Evolutionary conservation across 495 filamentous ascomycete genomes (phyloP).

Genomic region (Lepidopterella palustris): DNA sequence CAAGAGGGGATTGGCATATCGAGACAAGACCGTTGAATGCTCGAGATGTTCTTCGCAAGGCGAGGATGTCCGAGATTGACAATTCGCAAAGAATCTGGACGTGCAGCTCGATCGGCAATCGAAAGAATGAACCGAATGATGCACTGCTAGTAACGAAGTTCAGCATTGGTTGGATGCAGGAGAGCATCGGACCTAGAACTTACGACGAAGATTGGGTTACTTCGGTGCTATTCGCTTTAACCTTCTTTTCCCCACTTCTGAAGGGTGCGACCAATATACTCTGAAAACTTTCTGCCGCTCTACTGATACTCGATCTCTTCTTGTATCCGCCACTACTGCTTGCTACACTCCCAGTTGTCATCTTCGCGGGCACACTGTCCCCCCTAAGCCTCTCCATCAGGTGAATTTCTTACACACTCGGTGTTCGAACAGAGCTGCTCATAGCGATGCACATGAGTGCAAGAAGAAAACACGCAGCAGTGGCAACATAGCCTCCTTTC

Average conservation of each 20-base stretch:
- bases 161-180: not conserved
- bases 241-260: constrained; percentile 12
- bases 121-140: constrained; percentile 16
- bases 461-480: too few relatives aligned
- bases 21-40: constrained; percentile 16
- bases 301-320: constrained; percentile 3
- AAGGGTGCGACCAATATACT: constrained; percentile 18
- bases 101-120: constrained; percentile 24
- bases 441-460: not conserved
- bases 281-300: constrained; percentile 21
- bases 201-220: not conserved
- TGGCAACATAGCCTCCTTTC: too few relatives aligned
- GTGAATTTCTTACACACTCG: not conserved
- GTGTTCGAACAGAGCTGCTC: not conserved
- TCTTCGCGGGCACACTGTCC: not conserved
- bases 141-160: not conserved
- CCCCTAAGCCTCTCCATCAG: not conserved
- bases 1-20: constrained; percentile 13
- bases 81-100: constrained; percentile 24
- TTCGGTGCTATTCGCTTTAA: not conserved
- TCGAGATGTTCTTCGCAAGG: constrained; percentile 17
- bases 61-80: constrained; percentile 18
- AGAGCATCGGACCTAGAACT: not conserved
- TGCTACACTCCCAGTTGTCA: not conserved
- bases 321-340: not conserved